Base-by-base conservation (phyloP, 345 rosid genomes). In the Euphorbia pulcherrima region DNA sequence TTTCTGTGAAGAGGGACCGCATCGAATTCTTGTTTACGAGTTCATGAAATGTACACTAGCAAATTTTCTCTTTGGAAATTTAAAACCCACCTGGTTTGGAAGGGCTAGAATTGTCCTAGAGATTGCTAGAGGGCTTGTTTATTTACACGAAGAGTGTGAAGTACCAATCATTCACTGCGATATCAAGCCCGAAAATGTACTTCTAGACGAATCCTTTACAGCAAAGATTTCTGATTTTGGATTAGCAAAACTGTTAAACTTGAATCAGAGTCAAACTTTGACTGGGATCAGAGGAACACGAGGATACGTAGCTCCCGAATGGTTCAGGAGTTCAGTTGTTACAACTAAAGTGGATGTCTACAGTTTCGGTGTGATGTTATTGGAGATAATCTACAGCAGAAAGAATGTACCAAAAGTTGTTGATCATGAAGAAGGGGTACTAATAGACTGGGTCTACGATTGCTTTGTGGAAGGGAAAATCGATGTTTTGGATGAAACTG, bases 171-270 rank as follows among this genome's bases (percentile, higher is more conserved):
- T 72, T 29, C 75, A 72, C 4, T 72, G 75, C 12, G 69, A 71
- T 17, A 64, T 64, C 10, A 71, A 71, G 75, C 75, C 75, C 46
- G 69, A 64, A 56, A 72, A 72, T 40, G 65, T 56, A 44, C 74
- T 64, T 17, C 69, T 72, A 2, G 75, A 72, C 21, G 58, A 57
- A 17, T 10, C 1, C 26, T 28, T 35, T 9, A 5, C 47, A 0
- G 75, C 69, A 11, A 64, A 55, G 40, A 72, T 72, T 64, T 46
- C 75, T 14, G 75, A 57, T 35, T 71, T 71, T 18, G 75, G 75
- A 14, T 33, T 64, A 29, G 64, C 57, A 4, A 71, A 71, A 18
- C n/a, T n/a, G n/a, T n/a, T n/a, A n/a, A n/a, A n/a, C n/a, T n/a
- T n/a, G n/a, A n/a, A n/a, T n/a, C n/a, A n/a, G n/a, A n/a, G n/a